Evolutionary conservation across 2,329 filamentous ascomycete genomes (phyloP).

Genomic region (Ceratocystis cacaofunesta): DNA sequence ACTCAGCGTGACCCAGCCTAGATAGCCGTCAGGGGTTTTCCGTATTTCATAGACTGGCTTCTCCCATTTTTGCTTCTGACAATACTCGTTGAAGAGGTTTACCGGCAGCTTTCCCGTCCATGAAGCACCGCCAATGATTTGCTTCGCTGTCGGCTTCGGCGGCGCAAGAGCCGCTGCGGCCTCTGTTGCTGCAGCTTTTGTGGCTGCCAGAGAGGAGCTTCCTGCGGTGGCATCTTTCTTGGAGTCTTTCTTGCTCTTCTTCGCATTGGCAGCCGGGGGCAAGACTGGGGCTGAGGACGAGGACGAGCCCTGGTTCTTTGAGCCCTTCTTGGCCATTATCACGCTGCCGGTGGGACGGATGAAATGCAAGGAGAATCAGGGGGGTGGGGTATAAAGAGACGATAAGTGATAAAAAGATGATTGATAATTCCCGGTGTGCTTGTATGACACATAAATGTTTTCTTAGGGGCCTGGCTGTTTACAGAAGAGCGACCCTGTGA

Average conservation of each 20-base stretch:
- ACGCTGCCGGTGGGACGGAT: background rate
- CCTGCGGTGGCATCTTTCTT: background rate
- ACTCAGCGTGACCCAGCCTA: constrained; percentile 67
- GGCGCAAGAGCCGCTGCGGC: constrained; percentile 25
- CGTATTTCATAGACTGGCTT: constrained; percentile 80
- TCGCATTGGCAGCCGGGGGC: background rate
- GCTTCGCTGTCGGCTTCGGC: constrained; percentile 51
- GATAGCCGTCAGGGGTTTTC: constrained; percentile 58
- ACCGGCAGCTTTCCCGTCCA: constrained; percentile 97
- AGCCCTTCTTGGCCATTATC: constrained; percentile 14
- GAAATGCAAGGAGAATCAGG: background rate
- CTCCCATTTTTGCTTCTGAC: constrained; percentile 90
- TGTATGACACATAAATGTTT: background rate
- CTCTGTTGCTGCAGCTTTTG: constrained; percentile 11
- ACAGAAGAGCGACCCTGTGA: background rate
- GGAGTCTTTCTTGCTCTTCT: constrained; percentile 14
- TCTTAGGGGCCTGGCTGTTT: background rate
- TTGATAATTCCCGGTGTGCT: background rate
- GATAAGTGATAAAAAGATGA: background rate
- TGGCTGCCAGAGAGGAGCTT: background rate
- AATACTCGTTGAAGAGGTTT: constrained; percentile 85
- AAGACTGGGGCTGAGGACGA: background rate
- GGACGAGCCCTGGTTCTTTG: constrained; percentile 7
- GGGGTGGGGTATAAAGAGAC: background rate
- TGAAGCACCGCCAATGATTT: constrained; percentile 82